Percentiles rank a stretch among this genome's conserved stretches.
Conservation (phyloP, 306 rosid species). For the Calophaca sinica region DNA sequence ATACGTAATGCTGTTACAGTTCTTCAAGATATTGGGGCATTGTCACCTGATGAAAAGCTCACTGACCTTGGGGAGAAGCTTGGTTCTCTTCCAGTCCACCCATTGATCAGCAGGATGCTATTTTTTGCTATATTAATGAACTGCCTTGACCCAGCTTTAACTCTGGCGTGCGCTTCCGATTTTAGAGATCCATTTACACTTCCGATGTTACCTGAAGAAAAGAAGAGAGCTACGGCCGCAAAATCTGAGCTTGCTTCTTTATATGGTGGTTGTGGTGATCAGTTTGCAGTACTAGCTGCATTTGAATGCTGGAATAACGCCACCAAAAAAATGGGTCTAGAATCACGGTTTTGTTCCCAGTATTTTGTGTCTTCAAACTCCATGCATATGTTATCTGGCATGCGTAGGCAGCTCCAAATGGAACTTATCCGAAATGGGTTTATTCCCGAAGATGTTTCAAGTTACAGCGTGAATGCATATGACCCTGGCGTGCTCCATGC, state of each 20-base stretch:
- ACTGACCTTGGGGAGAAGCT: constrained; percentile 87
- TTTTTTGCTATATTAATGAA: constrained; percentile 87
- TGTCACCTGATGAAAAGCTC: constrained; percentile 74
- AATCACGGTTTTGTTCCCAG: constrained; percentile 64
- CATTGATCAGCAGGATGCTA: constrained; percentile 88
- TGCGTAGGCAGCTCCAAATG: constrained; percentile 79
- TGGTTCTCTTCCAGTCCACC: constrained; percentile 95
- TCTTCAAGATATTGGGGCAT: constrained; percentile 96
- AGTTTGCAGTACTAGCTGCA: constrained; percentile 84
- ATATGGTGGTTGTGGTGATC: constrained; percentile 88
- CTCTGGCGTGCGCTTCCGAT: constrained; percentile 90
- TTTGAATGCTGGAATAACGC: constrained; percentile 85
- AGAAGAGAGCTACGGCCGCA: constrained; percentile 66
- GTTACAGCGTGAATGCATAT: constrained; percentile 68
- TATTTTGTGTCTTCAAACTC: constrained; percentile 66
- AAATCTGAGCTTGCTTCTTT: constrained; percentile 73
- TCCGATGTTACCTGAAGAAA: constrained; percentile 74
- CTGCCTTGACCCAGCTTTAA: constrained; percentile 95
- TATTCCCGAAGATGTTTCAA: constrained; percentile 58
- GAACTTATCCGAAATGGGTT: constrained; percentile 79
- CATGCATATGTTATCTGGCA: constrained; percentile 74
- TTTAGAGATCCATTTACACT: constrained; percentile 84
- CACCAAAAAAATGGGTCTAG: constrained; percentile 67
- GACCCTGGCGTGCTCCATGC: constrained; percentile 83
- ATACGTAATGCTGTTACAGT: constrained; percentile 72